Evolutionary conservation across 2,329 filamentous ascomycete genomes (phyloP), one percentile per base, ranked within the genome.

Genomic region (Ophiognomonia clavigignenti-juglandacearum): DNA sequence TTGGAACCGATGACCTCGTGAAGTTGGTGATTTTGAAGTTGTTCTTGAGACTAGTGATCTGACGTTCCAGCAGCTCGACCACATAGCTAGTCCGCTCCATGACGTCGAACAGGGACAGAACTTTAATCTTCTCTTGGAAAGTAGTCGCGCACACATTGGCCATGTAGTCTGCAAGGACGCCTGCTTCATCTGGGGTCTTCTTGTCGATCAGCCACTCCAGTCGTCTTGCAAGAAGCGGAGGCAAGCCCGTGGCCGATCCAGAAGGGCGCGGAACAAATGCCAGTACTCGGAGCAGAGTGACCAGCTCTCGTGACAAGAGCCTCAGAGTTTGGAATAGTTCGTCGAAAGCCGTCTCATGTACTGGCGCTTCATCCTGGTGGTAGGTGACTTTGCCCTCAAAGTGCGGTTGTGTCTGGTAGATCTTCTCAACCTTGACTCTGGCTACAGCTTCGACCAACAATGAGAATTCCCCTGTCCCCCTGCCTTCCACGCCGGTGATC

Each of bases 131-230:
- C 62, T 98, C 93, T 64, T 96, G 89, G 54, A 95, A 86, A 9
- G 82, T 86, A 42, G 86, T 84, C 53, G 96, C 89, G 3, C 95
- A 80, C 20, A 97, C 79, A 61, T 96, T 95, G 32, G 89, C 85
- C 89, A 98, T 96, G 63, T 97, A 97, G 64, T 98, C 93, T 6
- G 93, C 92, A 9, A 98, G 75, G 8, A 82, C 72, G 2, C 92
- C 92, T 1, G 91, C 91, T 56, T 97, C 90, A 35, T 80, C 74
- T 42, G 93, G 64, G 50, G 89, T 83, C 62, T 93, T 95, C 63
- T 85, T 83, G 26, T 83, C 77, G 54, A 98, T 96, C 65, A 89
- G 93, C 44, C 91, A 70, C 60, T 97, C 91, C 36, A 98, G 79
- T 43, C 91, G 82, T 42, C 90, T 82, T 0, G 89, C 89, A 43